Base-by-base conservation (phyloP, 306 rosid genomes). In the Glycine tomentella region DNA sequence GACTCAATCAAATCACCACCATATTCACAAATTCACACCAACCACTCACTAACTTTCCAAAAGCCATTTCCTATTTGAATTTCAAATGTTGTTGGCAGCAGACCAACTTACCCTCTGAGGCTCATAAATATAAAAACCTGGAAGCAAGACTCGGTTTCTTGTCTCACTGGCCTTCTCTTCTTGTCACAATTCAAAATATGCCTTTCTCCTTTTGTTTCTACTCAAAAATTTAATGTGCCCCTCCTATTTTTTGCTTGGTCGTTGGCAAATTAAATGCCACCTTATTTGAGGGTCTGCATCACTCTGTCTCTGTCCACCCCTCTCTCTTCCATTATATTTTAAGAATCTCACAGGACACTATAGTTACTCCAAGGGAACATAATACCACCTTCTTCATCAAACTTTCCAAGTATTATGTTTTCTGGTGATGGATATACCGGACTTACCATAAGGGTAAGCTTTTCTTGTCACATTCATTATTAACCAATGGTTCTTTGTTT, bases 181-280 rank as follows among this genome's bases (percentile, higher is more conserved):
- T 74, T 12, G 44, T 80, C 58, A 74, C 73, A 73, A 66, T 81
- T 75, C 81, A 84, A 79, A 82, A 64, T 57, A 69, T 84, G 81
- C 84, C 38, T 69, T 84, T 79, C 83, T 75, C 80, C 74, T 15
- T 17, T 82, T 82, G 78, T 74, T 77, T 75, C 40, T 68, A 58
- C 6, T 31, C 77, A 66, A 49, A n/a, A 78, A 84, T 83, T 89
- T 67, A 89, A 85, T 85, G 75, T 83, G 40, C 73, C 70, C 75
- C 74, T 77, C 86, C 80, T 79, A 79, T 84, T 76, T 44, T 71
- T 80, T 69, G 55, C 77, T 64, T 44, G 77, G 91, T 87, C 80
- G 93, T 87, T 90, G 87, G 74, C 79, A 72, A 63, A 86, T 86
- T 87, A 49, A 90, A 87, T 90, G 87, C 80, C 69, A 75, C 53